These are phyloP conservation scores for Schwanniomyces occidentalis DNA, from an alignment of 805 yeast species.

Conservation along the genomic window DNA sequence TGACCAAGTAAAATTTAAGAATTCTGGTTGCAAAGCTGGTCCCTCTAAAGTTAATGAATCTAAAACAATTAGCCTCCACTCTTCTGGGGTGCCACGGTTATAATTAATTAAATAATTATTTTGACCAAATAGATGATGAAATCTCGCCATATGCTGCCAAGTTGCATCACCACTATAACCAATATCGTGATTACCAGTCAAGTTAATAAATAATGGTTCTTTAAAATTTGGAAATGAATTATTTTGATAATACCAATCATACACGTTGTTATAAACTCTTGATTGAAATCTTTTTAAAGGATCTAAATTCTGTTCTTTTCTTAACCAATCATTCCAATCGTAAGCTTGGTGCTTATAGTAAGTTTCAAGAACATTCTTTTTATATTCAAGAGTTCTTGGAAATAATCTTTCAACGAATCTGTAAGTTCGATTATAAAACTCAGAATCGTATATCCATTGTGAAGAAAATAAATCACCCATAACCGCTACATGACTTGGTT, in stretches of 20 bases:
- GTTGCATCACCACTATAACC: conserved; percentile 96
- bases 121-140: conserved; percentile 71
- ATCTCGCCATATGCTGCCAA: conserved; percentile 85
- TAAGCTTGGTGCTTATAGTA: conserved; percentile 50
- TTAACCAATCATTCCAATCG: conserved; percentile 52
- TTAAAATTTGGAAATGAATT: conserved; percentile 34
- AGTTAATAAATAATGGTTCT: conserved; percentile 72
- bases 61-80: conserved; percentile 89
- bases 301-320: conserved; percentile 40
- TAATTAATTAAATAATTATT: conserved; percentile 82
- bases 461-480: conserved; percentile 92
- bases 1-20: conserved; percentile 65
- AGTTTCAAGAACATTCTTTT: conserved; percentile 48
- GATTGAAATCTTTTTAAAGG: conserved; percentile 35
- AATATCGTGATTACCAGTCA: conserved; percentile 94
- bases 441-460: conserved; percentile 92
- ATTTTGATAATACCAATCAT: conserved; percentile 59
- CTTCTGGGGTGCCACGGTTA: conserved; percentile 58
- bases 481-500: conserved; percentile 82
- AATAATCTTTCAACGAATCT: conserved; percentile 73
- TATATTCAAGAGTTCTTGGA: conserved; percentile 55
- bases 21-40: conserved; percentile 77
- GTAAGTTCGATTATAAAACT: conserved; percentile 76
- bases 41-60: conserved; percentile 87
- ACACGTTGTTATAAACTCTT: conserved; percentile 52